phyloP scores from a whole-genome alignment of 768 basidiomycete genomes.

The Serendipita vermifera region DNA sequence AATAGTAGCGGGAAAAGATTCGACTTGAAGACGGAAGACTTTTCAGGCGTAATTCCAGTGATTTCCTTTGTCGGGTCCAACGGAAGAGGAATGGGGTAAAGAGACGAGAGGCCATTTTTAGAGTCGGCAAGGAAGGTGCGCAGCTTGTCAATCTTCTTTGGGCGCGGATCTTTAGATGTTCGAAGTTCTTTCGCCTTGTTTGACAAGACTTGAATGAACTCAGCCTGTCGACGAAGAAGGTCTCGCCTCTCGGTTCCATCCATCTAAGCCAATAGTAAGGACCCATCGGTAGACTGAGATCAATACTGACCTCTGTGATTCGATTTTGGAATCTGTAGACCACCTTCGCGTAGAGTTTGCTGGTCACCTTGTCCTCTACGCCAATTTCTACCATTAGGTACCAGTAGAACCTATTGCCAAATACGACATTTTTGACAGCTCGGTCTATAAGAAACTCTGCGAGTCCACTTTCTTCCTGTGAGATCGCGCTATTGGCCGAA shows the following conservation, averaged over 20 bases:
- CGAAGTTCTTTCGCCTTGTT: constrained; percentile 79
- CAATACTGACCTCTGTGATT: constrained; percentile 57
- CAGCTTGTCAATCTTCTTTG: constrained; percentile 95
- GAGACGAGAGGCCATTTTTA: constrained; percentile 68
- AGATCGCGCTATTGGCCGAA: constrained; percentile 57
- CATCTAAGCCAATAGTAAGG: not conserved
- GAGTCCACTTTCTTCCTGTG: constrained; percentile 84
- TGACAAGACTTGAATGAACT: constrained; percentile 75
- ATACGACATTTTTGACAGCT: constrained; percentile 65
- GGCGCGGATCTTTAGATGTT: constrained; percentile 80
- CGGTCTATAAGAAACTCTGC: constrained; percentile 84
- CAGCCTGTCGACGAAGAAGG: constrained; percentile 80
- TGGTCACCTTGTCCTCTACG: constrained; percentile 68
- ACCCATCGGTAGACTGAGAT: not conserved
- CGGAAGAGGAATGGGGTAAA: constrained; percentile 72
- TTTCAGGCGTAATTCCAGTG: constrained; percentile 79
- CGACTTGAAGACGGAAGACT: constrained; percentile 94
- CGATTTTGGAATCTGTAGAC: constrained; percentile 83
- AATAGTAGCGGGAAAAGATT: constrained; percentile 86
- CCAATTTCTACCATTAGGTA: constrained; percentile 96
- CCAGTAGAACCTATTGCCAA: constrained; percentile 93
- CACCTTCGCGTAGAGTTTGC: constrained; percentile 87
- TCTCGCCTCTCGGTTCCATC: constrained; percentile 74
- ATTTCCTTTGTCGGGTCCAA: constrained; percentile 78
- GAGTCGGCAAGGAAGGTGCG: constrained; percentile 72